phyloP scores from a whole-genome alignment of 805 yeast genomes.

The Debaryomyces maramus region DNA sequence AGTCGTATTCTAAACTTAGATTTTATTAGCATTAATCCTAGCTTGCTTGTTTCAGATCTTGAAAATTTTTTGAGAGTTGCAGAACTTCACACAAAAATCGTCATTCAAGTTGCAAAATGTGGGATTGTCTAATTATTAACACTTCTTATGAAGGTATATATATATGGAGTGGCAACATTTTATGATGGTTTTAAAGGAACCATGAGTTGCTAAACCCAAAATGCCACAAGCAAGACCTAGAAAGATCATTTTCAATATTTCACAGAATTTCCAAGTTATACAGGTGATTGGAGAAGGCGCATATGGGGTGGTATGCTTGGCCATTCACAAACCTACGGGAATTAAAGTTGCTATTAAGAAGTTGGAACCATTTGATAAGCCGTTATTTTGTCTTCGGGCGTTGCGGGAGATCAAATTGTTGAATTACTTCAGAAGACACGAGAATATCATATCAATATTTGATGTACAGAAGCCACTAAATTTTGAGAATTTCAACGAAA shows the following conservation, averaged over 20 bases:
- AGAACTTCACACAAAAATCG: neutral
- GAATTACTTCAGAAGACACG: slow-evolving; percentile 62
- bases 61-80: neutral
- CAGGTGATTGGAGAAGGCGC: slow-evolving; percentile 79
- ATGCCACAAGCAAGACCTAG: slow-evolving; percentile 7
- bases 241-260: slow-evolving; percentile 55
- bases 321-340: slow-evolving; percentile 59
- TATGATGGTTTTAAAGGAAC: too few relatives aligned
- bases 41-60: neutral
- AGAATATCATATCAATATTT: slow-evolving; percentile 64
- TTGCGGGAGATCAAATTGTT: slow-evolving; percentile 68
- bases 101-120: slow-evolving; percentile 1
- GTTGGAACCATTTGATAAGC: slow-evolving; percentile 67
- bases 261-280: slow-evolving; percentile 58
- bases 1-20: too few relatives aligned
- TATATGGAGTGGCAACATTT: too few relatives aligned
- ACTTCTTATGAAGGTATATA: neutral
- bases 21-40: too few relatives aligned
- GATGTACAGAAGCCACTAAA: slow-evolving; percentile 66
- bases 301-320: slow-evolving; percentile 75
- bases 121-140: neutral
- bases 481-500: slow-evolving; percentile 64
- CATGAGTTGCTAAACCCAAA: neutral
- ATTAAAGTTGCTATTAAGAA: slow-evolving; percentile 75
- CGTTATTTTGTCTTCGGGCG: slow-evolving; percentile 67